phyloP scores from a whole-genome alignment of 495 filamentous ascomycete species.

The Lasiosphaeriaceae sp. region DNA sequence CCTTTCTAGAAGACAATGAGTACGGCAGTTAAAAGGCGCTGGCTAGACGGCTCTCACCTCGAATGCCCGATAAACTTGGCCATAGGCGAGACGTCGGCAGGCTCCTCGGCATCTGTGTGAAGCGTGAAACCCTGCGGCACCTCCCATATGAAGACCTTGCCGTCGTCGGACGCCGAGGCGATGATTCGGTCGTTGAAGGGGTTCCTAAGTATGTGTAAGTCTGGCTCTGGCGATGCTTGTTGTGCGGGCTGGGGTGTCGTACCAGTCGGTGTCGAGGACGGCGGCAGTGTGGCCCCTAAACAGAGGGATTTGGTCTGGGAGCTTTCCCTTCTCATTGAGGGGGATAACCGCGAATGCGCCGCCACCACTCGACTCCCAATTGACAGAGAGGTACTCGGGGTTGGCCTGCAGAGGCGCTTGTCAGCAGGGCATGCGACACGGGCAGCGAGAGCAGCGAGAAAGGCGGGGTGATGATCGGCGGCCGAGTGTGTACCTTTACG shows the following conservation, averaged over 20 bases:
- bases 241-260: slow-evolving; percentile 1
- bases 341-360: slow-evolving; percentile 97
- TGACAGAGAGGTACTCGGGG: slow-evolving; percentile 91
- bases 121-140: slow-evolving; percentile 87
- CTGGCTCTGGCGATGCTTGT: slow-evolving; percentile 18
- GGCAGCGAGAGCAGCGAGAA: background rate
- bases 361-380: slow-evolving; percentile 96
- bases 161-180: slow-evolving; percentile 92
- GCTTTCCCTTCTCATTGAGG: slow-evolving; percentile 76
- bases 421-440: slow-evolving; percentile 21
- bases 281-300: slow-evolving; percentile 94
- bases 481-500: slow-evolving; percentile 64
- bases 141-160: slow-evolving; percentile 93
- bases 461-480: background rate
- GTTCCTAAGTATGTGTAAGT: slow-evolving; percentile 55
- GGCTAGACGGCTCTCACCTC: slow-evolving; percentile 33
- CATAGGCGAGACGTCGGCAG: slow-evolving; percentile 73
- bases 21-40: background rate
- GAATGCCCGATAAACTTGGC: slow-evolving; percentile 75
- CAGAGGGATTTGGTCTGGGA: slow-evolving; percentile 89
- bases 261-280: slow-evolving; percentile 98
- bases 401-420: slow-evolving; percentile 62
- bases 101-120: slow-evolving; percentile 76
- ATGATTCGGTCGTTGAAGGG: slow-evolving; percentile 93
- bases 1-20: slow-evolving; percentile 59